These are phyloP conservation scores for Penicillium steckii DNA, from an alignment of 495 filamentous ascomycete species.

Conservation along the genomic window DNA sequence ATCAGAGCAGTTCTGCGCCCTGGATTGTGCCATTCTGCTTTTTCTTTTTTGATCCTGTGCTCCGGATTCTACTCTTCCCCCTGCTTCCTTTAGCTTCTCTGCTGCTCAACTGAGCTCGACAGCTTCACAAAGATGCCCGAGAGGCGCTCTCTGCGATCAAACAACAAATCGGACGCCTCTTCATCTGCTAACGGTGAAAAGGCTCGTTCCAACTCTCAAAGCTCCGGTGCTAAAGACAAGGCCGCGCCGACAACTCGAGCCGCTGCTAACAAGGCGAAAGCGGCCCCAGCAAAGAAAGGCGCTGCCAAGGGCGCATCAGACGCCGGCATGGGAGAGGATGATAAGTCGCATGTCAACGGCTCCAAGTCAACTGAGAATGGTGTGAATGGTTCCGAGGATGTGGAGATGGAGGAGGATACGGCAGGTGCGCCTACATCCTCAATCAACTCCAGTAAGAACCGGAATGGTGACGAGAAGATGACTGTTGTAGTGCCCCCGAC, in stretches of 20 bases:
- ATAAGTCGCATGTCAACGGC: slow-evolving; percentile 70
- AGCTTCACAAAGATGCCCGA: slow-evolving; percentile 52
- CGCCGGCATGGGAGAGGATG: slow-evolving; percentile 50
- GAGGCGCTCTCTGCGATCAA: slow-evolving; percentile 57
- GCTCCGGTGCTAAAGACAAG: slow-evolving; percentile 50
- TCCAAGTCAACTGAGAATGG: slow-evolving; percentile 73
- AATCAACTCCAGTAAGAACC: slow-evolving; percentile 58
- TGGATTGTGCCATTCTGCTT: slow-evolving; percentile 22
- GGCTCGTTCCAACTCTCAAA: slow-evolving; percentile 49
- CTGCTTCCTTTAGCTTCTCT: slow-evolving; percentile 34
- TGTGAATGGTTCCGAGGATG: slow-evolving; percentile 72
- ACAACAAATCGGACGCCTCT: slow-evolving; percentile 53
- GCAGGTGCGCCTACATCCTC: slow-evolving; percentile 55
- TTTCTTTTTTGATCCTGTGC: slow-evolving; percentile 10
- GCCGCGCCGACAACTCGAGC: slow-evolving; percentile 42
- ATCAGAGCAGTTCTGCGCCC: slow-evolving; percentile 14
- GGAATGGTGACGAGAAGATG: slow-evolving; percentile 80
- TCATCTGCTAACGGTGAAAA: slow-evolving; percentile 60
- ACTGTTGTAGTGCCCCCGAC: slow-evolving; percentile 81
- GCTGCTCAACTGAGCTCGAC: slow-evolving; percentile 37
- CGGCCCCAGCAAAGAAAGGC: slow-evolving; percentile 48
- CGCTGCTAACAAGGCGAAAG: slow-evolving; percentile 50
- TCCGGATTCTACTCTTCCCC: slow-evolving; percentile 21
- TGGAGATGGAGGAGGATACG: slow-evolving; percentile 80
- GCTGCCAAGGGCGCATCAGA: slow-evolving; percentile 46